Base-by-base conservation (phyloP, 164 flowering plant genomes). In the Magnolia kwangsiensis region DNA sequence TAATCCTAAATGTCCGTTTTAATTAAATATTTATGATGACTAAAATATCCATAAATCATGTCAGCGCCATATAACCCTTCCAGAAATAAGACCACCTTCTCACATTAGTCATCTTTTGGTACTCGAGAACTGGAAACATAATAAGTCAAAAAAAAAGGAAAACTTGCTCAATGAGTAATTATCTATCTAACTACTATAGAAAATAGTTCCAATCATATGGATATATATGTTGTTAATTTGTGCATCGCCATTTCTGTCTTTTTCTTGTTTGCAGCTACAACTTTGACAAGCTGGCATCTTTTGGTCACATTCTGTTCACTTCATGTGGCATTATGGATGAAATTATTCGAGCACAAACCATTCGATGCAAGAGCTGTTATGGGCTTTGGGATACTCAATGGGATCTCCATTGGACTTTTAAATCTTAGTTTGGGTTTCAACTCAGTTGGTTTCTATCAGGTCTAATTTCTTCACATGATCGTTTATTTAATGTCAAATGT, bases 211-310 rank as follows among this genome's bases (percentile, higher is more conserved):
- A 51, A 8, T 51, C 58, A 65, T 74, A 16, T 45, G n/a, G 19
- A 8, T 29, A 14, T 4, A 3, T 72, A 5, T 72, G 66, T 58
- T 1, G 31, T 23, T 20, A 71, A 21, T 0, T 45, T 13, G 29
- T 51, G 16, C 19, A 1, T 66, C 27, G 16, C 7, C 20, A 16
- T 21, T 77, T 50, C 31, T 59, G 10, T 76, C 49, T 45, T 16
- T 67, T 66, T 69, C 51, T 27, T 61, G 8, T 51, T 29, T 80
- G 73, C 93, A 92, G 97, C 97, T 71, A 95, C 98, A 68, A 95
- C 98, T 81, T 84, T 95, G 90, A 95, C 98, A 66, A 95, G 98
- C 84, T 95, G 98, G 98, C 98, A 95, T 88, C 92, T 95, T 71
- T 84, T 95, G 74, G 98, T 95, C n/a, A 95, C 98, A 2, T 93